phyloP scores from a whole-genome alignment of 2,329 filamentous ascomycete species.

The Lachnellula occidentalis region DNA sequence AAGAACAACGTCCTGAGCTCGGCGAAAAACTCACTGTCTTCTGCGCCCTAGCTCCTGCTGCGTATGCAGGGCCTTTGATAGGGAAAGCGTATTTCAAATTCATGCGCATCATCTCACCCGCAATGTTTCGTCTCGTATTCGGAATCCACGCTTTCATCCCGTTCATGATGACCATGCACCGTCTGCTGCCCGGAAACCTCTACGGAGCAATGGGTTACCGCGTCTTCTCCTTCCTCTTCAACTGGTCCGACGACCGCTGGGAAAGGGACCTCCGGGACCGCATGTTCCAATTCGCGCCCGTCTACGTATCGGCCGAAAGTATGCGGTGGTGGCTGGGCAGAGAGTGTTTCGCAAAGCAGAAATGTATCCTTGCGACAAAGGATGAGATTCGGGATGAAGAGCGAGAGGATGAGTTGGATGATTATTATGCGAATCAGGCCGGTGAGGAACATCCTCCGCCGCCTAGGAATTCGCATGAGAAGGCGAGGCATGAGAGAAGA shows the following conservation, averaged over 20 bases:
- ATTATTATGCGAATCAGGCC: constrained; percentile 7
- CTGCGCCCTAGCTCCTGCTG: constrained; percentile 84
- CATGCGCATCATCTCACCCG: constrained; percentile 73
- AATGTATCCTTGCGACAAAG: constrained; percentile 77
- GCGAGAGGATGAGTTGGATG: constrained; percentile 35
- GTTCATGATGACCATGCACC: constrained; percentile 83
- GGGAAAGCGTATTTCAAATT: constrained; percentile 88
- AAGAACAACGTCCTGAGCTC: constrained; percentile 81
- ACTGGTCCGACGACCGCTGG: constrained; percentile 82
- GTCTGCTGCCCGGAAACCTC: constrained; percentile 54
- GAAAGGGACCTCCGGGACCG: constrained; percentile 72
- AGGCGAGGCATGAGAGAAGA: constrained; percentile 33
- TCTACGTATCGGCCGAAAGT: constrained; percentile 81
- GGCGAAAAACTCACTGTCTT: constrained; percentile 82
- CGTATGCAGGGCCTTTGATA: constrained; percentile 81
- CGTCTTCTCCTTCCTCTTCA: constrained; percentile 84
- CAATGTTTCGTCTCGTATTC: constrained; percentile 74
- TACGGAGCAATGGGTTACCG: constrained; percentile 83
- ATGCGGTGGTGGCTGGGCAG: constrained; percentile 95
- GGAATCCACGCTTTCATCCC: constrained; percentile 93
- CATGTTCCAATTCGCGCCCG: constrained; percentile 88
- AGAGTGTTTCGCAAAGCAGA: constrained; percentile 79
- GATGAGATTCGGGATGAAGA: constrained; percentile 63
- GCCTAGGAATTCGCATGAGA: constrained; percentile 13
- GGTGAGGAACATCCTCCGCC: neutral